Conservation (phyloP, 345 rosid genomes). For the Ailanthus altissimus region DNA sequence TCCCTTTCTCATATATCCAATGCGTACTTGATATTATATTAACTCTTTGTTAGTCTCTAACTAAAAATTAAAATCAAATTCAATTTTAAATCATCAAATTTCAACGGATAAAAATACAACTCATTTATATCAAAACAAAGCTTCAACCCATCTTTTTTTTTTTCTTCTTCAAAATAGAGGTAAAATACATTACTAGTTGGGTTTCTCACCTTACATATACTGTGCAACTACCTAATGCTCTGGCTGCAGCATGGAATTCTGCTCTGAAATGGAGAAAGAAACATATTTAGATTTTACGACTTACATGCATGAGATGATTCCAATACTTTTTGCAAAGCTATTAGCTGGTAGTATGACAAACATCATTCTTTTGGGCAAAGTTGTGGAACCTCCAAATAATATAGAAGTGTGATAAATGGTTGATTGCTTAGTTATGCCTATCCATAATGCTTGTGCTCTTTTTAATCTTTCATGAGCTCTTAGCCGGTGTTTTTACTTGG, state of each 20-base stretch:
- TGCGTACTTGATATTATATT: too few relatives aligned
- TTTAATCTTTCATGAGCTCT: not conserved
- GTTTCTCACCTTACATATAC: constrained; percentile 60
- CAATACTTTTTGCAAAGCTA: not conserved
- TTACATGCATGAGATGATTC: not conserved
- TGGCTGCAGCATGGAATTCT: constrained; percentile 61
- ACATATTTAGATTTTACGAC: not conserved
- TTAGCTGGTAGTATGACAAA: not conserved
- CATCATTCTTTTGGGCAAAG: not conserved
- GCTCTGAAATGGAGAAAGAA: constrained; percentile 39
- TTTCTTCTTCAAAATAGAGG: not conserved
- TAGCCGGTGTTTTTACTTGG: too few relatives aligned
- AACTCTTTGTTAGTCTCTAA: too few relatives aligned
- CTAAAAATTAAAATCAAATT: too few relatives aligned
- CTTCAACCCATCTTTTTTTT: not conserved
- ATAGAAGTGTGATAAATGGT: not conserved
- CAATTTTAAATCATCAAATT: too few relatives aligned
- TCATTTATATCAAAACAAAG: not conserved
- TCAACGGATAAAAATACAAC: too few relatives aligned
- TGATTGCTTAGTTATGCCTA: not conserved
- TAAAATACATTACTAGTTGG: not conserved
- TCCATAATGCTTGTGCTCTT: not conserved
- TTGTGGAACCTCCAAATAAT: not conserved
- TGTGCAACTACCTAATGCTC: constrained; percentile 65
- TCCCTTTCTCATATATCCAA: too few relatives aligned